Evolutionary conservation across 371 early-diverging fungal genomes (phyloP).

Genomic region (Mucor irregularis): DNA sequence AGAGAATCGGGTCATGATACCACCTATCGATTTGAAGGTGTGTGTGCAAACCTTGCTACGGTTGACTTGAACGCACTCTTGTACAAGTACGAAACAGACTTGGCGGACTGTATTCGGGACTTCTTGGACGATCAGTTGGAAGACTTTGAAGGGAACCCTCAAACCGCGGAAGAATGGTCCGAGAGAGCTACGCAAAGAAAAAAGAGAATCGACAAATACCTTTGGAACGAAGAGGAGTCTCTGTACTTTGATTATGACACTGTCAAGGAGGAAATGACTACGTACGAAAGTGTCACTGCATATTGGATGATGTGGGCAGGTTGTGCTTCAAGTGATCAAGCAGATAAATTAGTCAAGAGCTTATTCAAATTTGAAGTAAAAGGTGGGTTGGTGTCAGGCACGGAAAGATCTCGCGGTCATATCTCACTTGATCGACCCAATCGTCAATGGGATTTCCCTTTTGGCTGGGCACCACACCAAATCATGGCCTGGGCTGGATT

Average conservation of each 20-base stretch:
- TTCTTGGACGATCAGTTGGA: slow-evolving; percentile 58
- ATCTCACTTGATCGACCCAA: slow-evolving; percentile 82
- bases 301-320: slow-evolving; percentile 76
- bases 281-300: slow-evolving; percentile 70
- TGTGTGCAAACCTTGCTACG: slow-evolving; percentile 87
- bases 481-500: slow-evolving; percentile 92
- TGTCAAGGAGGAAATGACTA: slow-evolving; percentile 37
- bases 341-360: slow-evolving; percentile 47
- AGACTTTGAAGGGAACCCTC: slow-evolving; percentile 40
- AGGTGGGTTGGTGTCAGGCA: slow-evolving; percentile 86
- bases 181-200: slow-evolving; percentile 49
- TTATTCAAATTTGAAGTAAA: slow-evolving; percentile 75
- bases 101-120: slow-evolving; percentile 68
- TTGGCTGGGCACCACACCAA: slow-evolving; percentile 98
- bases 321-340: slow-evolving; percentile 59
- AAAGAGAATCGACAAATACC: slow-evolving; percentile 56
- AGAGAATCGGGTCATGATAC: slow-evolving; percentile 96
- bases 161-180: slow-evolving; percentile 45
- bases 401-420: slow-evolving; percentile 77
- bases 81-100: slow-evolving; percentile 91
- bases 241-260: slow-evolving; percentile 68
- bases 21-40: slow-evolving; percentile 86
- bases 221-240: slow-evolving; percentile 58
- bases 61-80: slow-evolving; percentile 87
- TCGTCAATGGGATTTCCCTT: slow-evolving; percentile 95